A percentile compares a stretch with the other conserved stretches of the same genome.
Evolutionary conservation across 768 basidiomycete genomes (phyloP).

Genomic region (Cystofilobasidium macerans): DNA sequence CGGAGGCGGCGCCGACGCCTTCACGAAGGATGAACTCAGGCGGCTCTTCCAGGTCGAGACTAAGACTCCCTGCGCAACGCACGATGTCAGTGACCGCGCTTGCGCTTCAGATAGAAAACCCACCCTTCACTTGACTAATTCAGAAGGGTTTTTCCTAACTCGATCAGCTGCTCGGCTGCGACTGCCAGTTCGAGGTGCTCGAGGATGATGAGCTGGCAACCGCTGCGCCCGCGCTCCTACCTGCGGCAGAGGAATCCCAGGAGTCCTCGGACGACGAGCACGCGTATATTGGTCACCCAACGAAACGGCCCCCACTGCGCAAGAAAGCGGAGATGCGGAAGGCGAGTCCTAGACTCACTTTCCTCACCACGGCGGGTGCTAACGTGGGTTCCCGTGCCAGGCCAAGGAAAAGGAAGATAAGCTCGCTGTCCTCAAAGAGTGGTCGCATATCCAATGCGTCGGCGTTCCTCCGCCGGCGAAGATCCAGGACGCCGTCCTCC

Average conservation of each 20-base stretch:
- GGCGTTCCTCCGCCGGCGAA: slow-evolving; percentile 31
- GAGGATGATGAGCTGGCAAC: slow-evolving; percentile 13
- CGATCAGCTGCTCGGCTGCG: slow-evolving; percentile 18
- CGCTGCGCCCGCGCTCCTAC: not conserved
- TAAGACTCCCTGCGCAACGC: slow-evolving; percentile 16
- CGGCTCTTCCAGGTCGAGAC: slow-evolving; percentile 17
- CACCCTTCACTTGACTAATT: not conserved
- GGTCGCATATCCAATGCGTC: slow-evolving; percentile 75
- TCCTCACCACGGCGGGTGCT: too few species aligned
- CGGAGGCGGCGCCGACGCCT: not conserved
- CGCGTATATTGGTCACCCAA: slow-evolving; percentile 10
- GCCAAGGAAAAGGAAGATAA: slow-evolving; percentile 47
- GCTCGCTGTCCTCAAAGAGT: slow-evolving; percentile 59
- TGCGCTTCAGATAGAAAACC: not conserved
- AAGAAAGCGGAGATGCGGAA: slow-evolving; percentile 2
- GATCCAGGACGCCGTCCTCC: slow-evolving; percentile 16
- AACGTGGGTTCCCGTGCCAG: too few species aligned
- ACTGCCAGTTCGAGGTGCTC: slow-evolving; percentile 16
- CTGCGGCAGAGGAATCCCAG: not conserved
- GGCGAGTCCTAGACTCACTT: too few species aligned
- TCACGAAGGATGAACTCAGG: slow-evolving; percentile 16
- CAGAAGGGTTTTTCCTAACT: not conserved
- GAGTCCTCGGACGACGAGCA: not conserved
- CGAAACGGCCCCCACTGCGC: not conserved
- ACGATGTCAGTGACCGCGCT: slow-evolving; percentile 9